These are phyloP conservation scores for Gracilaria caudata DNA, from an alignment of 23 red algal species.

Conservation along the genomic window DNA sequence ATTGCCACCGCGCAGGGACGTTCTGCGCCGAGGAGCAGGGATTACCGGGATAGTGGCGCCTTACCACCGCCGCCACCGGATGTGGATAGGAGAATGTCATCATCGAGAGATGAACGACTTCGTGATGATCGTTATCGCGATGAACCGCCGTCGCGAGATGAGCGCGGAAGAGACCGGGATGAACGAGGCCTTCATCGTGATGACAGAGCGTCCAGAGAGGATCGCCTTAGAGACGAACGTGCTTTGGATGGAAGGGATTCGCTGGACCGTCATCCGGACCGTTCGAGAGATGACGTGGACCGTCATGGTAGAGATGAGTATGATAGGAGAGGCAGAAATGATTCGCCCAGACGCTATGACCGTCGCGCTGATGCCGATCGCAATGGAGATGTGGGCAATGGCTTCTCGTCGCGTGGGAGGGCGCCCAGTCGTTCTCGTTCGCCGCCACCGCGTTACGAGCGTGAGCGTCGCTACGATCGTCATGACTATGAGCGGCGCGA, in stretches of 20 bases:
- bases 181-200: constrained; percentile 5
- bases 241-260: not conserved
- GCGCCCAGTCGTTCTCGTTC: constrained; percentile 24
- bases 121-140: constrained; percentile 14
- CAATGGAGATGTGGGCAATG: constrained; percentile 31
- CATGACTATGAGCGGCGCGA: constrained; percentile 40
- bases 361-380: constrained; percentile 23
- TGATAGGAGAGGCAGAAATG: constrained; percentile 21
- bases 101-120: not conserved
- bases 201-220: not conserved
- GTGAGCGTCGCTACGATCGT: constrained; percentile 43
- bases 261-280: not conserved
- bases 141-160: not conserved
- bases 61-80: not conserved
- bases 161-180: not conserved
- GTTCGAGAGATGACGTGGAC: not conserved
- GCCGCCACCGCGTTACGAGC: constrained; percentile 17
- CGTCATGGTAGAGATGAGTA: constrained; percentile 33
- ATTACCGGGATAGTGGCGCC: constrained; percentile 7
- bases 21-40: not conserved
- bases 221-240: constrained; percentile 3
- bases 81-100: not conserved
- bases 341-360: constrained; percentile 20
- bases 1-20: constrained; percentile 72
- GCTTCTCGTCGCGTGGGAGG: constrained; percentile 9